Percentiles rank a stretch among this genome's conserved stretches.
Evolutionary conservation across 2,329 filamentous ascomycete species (phyloP).

Genomic region (Magnaporthiopsis incrustans): DNA sequence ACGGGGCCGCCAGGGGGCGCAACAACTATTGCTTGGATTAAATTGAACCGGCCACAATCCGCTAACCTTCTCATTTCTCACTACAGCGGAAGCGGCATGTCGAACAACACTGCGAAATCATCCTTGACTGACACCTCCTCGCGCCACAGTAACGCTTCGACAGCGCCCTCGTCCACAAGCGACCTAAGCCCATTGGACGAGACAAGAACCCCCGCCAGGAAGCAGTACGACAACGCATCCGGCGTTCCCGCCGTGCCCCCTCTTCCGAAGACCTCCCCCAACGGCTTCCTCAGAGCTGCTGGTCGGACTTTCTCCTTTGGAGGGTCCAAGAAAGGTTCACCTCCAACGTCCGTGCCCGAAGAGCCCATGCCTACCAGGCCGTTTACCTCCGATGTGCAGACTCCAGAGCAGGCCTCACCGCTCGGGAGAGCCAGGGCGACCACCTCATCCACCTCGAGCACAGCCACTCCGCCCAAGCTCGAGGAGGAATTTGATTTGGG

Average conservation of each 20-base stretch:
- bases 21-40: not conserved
- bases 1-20: constrained; percentile 1
- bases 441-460: constrained; percentile 46
- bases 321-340: constrained; percentile 41
- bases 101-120: constrained; percentile 54
- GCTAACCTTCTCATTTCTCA: not conserved
- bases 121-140: constrained; percentile 53
- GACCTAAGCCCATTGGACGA: constrained; percentile 34
- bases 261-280: constrained; percentile 39
- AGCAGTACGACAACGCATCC: constrained; percentile 20
- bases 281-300: constrained; percentile 46
- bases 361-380: constrained; percentile 20
- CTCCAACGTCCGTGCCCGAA: constrained; percentile 28
- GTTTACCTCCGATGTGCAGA: constrained; percentile 26
- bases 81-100: constrained; percentile 49
- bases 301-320: constrained; percentile 54
- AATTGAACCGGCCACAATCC: not conserved
- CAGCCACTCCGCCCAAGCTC: constrained; percentile 42
- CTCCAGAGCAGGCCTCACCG: constrained; percentile 34
- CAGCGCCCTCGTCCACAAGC: constrained; percentile 46
- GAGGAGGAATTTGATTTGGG: constrained; percentile 44
- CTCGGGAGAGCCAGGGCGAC: constrained; percentile 36
- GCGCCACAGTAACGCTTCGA: constrained; percentile 55
- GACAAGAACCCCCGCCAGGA: constrained; percentile 28
- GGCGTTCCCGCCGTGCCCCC: constrained; percentile 30